Base-by-base conservation (phyloP, 768 basidiomycete genomes). In the Cytidiella melzeri region DNA sequence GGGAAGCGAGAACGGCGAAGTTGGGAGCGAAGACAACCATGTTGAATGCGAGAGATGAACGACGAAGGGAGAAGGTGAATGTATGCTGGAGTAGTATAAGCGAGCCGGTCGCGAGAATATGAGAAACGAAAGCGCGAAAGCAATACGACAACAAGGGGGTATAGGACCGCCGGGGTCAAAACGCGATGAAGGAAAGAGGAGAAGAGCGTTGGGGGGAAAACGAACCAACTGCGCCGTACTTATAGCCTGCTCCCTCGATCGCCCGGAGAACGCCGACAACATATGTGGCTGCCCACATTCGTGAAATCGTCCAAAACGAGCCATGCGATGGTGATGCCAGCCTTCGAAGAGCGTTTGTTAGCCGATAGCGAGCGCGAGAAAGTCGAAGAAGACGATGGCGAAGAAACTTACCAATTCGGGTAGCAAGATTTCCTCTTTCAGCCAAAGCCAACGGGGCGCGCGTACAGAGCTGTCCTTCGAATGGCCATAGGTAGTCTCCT, bases 151-250 rank as follows among this genome's bases (percentile, higher is more conserved):
- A 56, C 57, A 53, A 45, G 11, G 36, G 41, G 50, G 45, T 51
- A 53, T 11, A 57, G 45, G 76, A 80, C 73, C 80, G 69, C 80
- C 78, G 60, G 80, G 80, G 80, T 71, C 79, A 46, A 47, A 47
- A 55, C 53, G 51, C 55, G 66, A 62, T 64, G 64, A 58, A 62
- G 60, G 66, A 62, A 61, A 57, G 66, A 66, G 63, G 63, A 55
- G 64, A 68, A 63, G 58, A 57, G 53, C 52, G 54, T 56, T 62
- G 59, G 52, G 54, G n/a, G 42, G 45, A 34, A 49, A 50, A 43
- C 48, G 46, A 57, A 58, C 55, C 39, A 43, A 15, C 23, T 2
- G 36, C 21, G 19, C 7, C 20, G 19, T 42, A 48, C 55, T 43
- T 63, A 59, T 61, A 61, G 44, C 43, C 38, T 34, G 44, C 37